Base-by-base conservation (phyloP, 2,329 filamentous ascomycete species). In the Albophoma yamanashiensis region DNA sequence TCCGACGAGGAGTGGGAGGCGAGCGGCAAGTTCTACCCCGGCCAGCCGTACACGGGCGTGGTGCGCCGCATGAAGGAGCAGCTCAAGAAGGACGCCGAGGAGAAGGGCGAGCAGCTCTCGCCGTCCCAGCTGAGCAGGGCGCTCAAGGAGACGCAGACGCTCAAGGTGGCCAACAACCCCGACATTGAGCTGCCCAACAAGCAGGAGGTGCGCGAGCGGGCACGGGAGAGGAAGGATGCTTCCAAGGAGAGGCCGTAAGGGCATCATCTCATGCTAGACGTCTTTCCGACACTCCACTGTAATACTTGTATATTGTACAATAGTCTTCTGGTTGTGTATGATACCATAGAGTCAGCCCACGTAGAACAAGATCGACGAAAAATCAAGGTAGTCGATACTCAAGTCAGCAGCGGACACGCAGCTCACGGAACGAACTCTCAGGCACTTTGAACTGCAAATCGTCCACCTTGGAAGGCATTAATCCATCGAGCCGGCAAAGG, bases 1-100 rank as follows among this genome's bases (percentile, higher is more conserved):
- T 74, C 72, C 62, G 82, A 88, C 67, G 75, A 82, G 55, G 79
- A 79, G 61, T 86, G 81, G 77, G 66, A 71, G 50, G 67, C 64
- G 5, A 78, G 75, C 60, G 82, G 82, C 36, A 60, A 74, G 62
- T 72, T 72, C 22, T 86, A 86, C 68, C 78, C 80, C 0, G 83
- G 83, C 53, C 74, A 84, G 71, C 75, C 79, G 0, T 74, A 67
- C 65, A 81, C 76, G 9, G 83, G 83, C 57, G 64, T 69, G 34
- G 66, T 82, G 22, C 77, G 83, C 47, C 65, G 71, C 57, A 68
- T 82, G 55, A 74, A 74, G 62, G 66, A 74, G 17, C 64, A 72
- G 61, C 63, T 79, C n/a, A 65, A 67, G 55, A 65, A 71, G 52
- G 69, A 76, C 59, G 71, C 77, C 17, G 67, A 72, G 57, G 61